Evolutionary conservation across 257 asterid species (phyloP), one percentile per base, ranked within the genome.

Genomic region (Plantago ovata): DNA sequence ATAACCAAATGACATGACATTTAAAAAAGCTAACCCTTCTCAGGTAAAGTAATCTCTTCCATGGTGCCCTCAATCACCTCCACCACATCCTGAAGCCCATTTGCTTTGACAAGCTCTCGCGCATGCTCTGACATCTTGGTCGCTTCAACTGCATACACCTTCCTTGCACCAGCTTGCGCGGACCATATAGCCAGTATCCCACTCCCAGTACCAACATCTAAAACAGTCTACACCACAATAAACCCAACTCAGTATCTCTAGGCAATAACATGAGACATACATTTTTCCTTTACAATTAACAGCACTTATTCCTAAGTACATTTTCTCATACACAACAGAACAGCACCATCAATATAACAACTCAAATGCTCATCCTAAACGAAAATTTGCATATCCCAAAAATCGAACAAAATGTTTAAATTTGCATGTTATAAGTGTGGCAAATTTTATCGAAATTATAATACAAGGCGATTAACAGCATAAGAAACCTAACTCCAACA

Each of bases 121-220:
- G 99, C 97, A 58, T 86, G 95, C 13, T 79, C 94, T 1, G 97
- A 85, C 99, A 89, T 93, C 78, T 93, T 89, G 32, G 99, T 89
- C 63, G 99, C 99, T 82, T 93, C 99, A 3, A 89, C 97, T 3
- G 99, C 99, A 51, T 89, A 93, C 14, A 93, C 99, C 75, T 93
- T 93, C 70, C 86, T 79, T 9, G 99, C 99, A 63, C 99, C 99
- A 24, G 97, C 97, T 72, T 84, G 99, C 15, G 97, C 99, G 44
- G 95, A 93, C 99, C 99, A 93, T 75, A 86, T 81, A 56, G 99
- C 99, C 51, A 93, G 82, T 61, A 93, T 93, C 39, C 99, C 99
- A 12, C 99, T 93, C 63, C 99, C 97, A 3, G 96, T 89, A 53
- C 99, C 97, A 42, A 93, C 99, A 80, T 93, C 99, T 72, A 93